Base-by-base conservation (phyloP, 371 early-diverging fungal genomes). In the Mortierella sp. region DNA sequence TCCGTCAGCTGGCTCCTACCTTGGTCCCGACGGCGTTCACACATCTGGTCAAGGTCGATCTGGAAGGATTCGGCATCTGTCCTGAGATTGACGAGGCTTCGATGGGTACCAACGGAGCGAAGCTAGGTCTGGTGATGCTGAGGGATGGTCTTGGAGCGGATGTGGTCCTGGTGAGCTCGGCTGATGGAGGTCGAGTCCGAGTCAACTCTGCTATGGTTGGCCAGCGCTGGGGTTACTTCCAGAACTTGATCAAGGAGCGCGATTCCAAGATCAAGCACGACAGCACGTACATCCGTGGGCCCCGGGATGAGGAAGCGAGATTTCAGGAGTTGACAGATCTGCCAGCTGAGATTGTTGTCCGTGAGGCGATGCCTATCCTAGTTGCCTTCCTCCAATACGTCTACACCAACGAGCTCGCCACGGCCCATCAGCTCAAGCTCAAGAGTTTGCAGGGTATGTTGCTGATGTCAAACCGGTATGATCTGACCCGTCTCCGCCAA, bases 51-150 rank as follows among this genome's bases (percentile, higher is more conserved):
- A 89, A 90, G 44, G 91, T 95, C 10, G 93, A 95, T 68, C 63
- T 95, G 79, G 93, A 94, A 55, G 94, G 95, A 0, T 90, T 95
- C 79, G 95, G 95, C 11, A 89, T 92, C 7, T 90, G 90, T 81
- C 84, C 79, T 0, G 75, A 84, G 12, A 80, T 90, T 11, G 89
- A 92, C 3, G 88, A 88, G 63, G 29, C 89, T 2, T 89, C 89
- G n/a, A 88, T 90, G 24, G 88, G 91, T 4, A 71, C 90, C 14
- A 76, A 88, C 27, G 90, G 91, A 27, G 90, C 91, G 49, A 92
- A 92, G 29, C 83, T 95, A 74, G 95, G 95, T 7, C 82, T 94
- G 43, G 90, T 90, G 68, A 81, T 95, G 73, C 80, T 94, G 46
- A 89, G 90, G 55, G 90, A 91, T 65, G 89, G 91, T 29, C 84